phyloP scores from a whole-genome alignment of 164 flowering plant genomes.

The Stephania japonica region DNA sequence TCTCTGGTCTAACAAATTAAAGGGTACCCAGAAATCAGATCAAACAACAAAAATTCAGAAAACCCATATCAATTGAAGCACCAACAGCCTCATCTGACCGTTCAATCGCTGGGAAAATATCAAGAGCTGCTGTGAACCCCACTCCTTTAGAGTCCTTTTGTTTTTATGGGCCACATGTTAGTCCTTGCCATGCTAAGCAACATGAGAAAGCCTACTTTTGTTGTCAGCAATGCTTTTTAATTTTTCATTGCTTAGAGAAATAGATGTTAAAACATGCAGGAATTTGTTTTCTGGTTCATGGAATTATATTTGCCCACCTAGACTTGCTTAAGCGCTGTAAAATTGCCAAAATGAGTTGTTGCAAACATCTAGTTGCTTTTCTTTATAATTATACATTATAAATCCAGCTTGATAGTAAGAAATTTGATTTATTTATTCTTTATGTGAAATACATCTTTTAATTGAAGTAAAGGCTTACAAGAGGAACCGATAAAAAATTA shows the following conservation, averaged over 20 bases:
- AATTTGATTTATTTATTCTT: background rate
- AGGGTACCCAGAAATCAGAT: background rate
- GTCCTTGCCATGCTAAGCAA: background rate
- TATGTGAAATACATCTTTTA: background rate
- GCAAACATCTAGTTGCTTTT: background rate
- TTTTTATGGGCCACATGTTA: background rate
- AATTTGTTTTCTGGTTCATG: background rate
- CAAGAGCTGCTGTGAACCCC: background rate
- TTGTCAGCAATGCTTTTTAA: background rate
- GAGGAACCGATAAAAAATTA: too few species aligned
- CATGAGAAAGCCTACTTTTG: background rate
- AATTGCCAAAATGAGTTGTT: background rate
- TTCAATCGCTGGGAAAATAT: conserved; percentile 19
- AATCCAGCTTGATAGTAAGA: background rate
- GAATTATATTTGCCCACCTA: background rate
- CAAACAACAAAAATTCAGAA: background rate
- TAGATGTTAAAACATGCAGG: background rate
- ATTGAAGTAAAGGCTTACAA: too few species aligned
- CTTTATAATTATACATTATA: background rate
- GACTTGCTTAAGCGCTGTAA: background rate
- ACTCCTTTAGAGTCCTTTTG: background rate
- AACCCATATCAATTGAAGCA: background rate
- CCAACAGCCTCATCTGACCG: conserved; percentile 7
- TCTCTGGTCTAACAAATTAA: conserved; percentile 13
- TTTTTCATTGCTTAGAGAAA: background rate